Base-by-base conservation (phyloP, 331 rosid genomes). In the Phaseolus coccineus region DNA sequence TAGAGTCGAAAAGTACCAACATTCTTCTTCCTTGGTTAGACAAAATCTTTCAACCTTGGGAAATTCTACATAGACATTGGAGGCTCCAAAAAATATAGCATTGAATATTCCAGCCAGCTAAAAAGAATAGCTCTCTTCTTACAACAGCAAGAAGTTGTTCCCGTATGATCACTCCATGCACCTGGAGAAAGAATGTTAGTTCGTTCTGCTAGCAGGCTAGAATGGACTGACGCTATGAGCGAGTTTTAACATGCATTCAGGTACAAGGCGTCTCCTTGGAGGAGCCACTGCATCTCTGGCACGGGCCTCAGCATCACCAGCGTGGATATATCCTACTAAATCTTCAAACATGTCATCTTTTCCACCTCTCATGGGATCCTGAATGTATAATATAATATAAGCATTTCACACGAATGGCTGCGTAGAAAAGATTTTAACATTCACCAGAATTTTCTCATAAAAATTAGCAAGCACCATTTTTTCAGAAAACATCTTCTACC, bases 301-400 rank as follows among this genome's bases (percentile, higher is more conserved):
- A 25, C 83, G 87, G 15, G 96, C 96, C 42, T 85, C 98, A 11
- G 88, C 42, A 77, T 93, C 99, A 63, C 79, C 86, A 24, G 94
- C 86, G 35, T 92, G 98, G 58, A 95, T 83, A 76, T 88, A 81
- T 22, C 76, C 89, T 47, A 95, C 87, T 69, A 95, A 82, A 81
- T 95, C 98, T 68, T 87, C 94, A 84, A 95, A 90, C 97, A 95
- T 75, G 7, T 93, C 74, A 58, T 95, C 99, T 62, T 22, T 79
- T 52, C 97, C 96, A 31, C 98, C 99, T 81, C 99, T 89, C 97
- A 95, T 87, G 4, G 99, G 99, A 88, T 95, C 99, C 98, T 95
- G 82, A 77, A 71, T 22, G 46, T 52, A 61, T 24, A 19, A 19
- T 19, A 19, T 19, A 19, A 19, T 19, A 19, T 19, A 71, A 30